These are phyloP conservation scores for Vitis hybrid DNA, from an alignment of 177 flowering plant species.

Conservation along the genomic window DNA sequence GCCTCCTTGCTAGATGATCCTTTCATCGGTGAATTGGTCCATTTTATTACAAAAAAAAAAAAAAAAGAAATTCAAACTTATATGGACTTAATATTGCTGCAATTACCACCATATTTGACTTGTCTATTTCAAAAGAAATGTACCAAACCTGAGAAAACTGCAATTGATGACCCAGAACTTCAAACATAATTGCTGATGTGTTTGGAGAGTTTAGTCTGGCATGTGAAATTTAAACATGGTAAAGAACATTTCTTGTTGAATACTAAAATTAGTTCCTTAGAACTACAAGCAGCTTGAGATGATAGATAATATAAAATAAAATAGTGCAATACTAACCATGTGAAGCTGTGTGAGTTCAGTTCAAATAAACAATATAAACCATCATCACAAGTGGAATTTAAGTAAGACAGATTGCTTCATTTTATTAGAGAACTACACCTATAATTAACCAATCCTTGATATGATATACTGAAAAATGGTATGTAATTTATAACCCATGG, in stretches of 20 bases:
- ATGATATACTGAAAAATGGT: no score
- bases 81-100: neutral
- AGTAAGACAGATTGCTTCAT: no score
- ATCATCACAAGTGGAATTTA: no score
- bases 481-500: no score
- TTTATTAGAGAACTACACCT: no score
- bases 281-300: no score
- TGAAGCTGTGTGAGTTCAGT: no score
- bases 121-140: neutral
- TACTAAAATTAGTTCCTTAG: no score
- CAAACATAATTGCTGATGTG: slow-evolving; percentile 62
- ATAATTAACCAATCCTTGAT: no score
- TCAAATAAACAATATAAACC: no score
- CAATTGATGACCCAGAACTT: slow-evolving; percentile 73
- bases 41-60: neutral
- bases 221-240: neutral
- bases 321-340: no score
- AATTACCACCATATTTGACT: neutral
- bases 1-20: neutral
- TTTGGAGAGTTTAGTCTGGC: slow-evolving; percentile 71
- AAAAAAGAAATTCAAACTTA: neutral
- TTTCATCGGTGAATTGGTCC: neutral
- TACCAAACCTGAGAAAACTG: slow-evolving; percentile 77
- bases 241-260: neutral
- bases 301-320: no score